Base-by-base conservation (phyloP, 805 yeast species). In the Yamadazyma takamatsuzukensis region DNA sequence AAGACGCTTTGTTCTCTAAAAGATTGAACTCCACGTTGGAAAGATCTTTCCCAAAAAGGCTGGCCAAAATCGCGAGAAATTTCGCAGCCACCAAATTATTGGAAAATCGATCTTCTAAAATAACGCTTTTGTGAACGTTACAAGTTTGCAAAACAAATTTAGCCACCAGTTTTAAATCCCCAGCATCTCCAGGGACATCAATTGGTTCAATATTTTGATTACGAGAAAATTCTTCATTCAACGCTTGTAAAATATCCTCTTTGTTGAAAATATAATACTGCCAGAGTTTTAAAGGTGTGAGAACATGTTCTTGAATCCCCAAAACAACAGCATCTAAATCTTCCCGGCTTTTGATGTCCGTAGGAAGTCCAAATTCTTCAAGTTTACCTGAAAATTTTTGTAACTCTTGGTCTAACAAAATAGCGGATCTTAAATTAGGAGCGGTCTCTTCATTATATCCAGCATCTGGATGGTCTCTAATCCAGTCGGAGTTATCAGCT, bases 391-490 rank as follows among this genome's bases (percentile, higher is more conserved):
- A 83, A 45, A 81, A 87, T 12, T 78, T 73, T 13, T 81, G 53
- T 29, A 89, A 64, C n/a, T 70, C 65, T 12, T 59, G 66, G 55
- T 90, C 98, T 36, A 90, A 71, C 47, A 81, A 96, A 25, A 88
- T 80, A 1, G 97, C 97, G 3, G 95, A 61, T 10, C 54, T 68
- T 41, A 90, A 70, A 59, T 90, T 96, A 4, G 97, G 97, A 2
- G 97, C 95, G 2, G 96, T 89, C 32, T 72, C 73, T 16, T 71
- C 71, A 37, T 86, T 84, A 59, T 90, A 90, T 7, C 97, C 97
- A 2, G 84, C 77, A 15, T 89, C 96, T 0, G 97, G 97, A 46
- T 85, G 88, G 2, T 80, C 83, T 26, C 74, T 61, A 21, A 93
- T 59, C 98, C 98, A 90, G 0, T 49, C 57, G 0, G 97, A 87